These are phyloP conservation scores for Pseudophaeomoniella oleicola DNA, from an alignment of 2,329 filamentous ascomycete genomes.

Conservation along the genomic window DNA sequence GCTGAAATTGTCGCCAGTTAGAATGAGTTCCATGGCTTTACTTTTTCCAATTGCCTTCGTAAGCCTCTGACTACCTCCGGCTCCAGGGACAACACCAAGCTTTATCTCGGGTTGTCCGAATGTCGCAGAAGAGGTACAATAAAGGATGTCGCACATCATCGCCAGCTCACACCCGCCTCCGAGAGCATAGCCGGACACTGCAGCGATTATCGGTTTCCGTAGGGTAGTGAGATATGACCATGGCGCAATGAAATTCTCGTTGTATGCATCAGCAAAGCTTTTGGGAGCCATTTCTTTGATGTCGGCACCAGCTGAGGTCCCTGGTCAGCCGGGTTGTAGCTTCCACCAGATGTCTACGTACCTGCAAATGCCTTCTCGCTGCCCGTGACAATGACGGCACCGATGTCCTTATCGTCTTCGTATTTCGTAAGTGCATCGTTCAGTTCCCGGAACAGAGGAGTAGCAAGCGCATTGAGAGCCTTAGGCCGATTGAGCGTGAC, in stretches of 20 bases:
- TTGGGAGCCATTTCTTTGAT: slow-evolving; percentile 98
- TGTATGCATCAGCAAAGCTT: slow-evolving; percentile 78
- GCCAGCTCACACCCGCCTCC: slow-evolving; percentile 93
- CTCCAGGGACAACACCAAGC: slow-evolving; percentile 81
- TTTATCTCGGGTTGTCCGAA: slow-evolving; percentile 98
- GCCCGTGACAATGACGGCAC: slow-evolving; percentile 73
- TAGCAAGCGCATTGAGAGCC: slow-evolving; percentile 86
- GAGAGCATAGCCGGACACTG: slow-evolving; percentile 86
- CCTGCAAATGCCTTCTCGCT: slow-evolving; percentile 75
- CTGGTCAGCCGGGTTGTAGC: neutral
- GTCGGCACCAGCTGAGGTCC: slow-evolving; percentile 61
- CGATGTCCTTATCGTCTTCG: slow-evolving; percentile 54
- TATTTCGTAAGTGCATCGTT: slow-evolving; percentile 62
- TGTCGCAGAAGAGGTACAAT: slow-evolving; percentile 71
- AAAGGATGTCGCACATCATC: slow-evolving; percentile 93
- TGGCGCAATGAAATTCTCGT: slow-evolving; percentile 79
- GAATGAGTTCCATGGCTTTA: slow-evolving; percentile 79
- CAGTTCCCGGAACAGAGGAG: slow-evolving; percentile 78
- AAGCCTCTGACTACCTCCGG: slow-evolving; percentile 78
- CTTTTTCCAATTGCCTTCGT: slow-evolving; percentile 72
- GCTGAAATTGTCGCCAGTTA: slow-evolving; percentile 72
- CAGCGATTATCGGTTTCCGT: slow-evolving; percentile 88
- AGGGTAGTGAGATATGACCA: slow-evolving; percentile 79
- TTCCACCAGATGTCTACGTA: too few relatives aligned
- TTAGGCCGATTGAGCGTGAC: slow-evolving; percentile 90